Conservation (phyloP, 2,329 filamentous ascomycete genomes). For the Teratosphaeria zuluensis region DNA sequence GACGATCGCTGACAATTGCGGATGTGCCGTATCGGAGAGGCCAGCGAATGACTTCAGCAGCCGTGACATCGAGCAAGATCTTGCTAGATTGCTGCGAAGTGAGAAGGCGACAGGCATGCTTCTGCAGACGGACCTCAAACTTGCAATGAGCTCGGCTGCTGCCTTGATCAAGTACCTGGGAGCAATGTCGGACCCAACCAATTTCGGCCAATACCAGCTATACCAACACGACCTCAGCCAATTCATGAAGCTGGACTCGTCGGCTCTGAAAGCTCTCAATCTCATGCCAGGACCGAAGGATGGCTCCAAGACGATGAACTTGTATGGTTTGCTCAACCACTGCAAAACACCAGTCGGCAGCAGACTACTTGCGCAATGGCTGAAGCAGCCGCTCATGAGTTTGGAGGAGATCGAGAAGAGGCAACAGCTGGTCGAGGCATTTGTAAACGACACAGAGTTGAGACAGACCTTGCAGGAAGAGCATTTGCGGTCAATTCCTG, state of each 20-base stretch:
- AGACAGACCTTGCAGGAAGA: slow-evolving; percentile 95
- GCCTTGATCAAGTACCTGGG: slow-evolving; percentile 91
- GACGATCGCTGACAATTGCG: slow-evolving; percentile 84
- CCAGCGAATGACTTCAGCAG: slow-evolving; percentile 67
- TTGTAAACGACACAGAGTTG: slow-evolving; percentile 84
- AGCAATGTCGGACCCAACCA: slow-evolving; percentile 80
- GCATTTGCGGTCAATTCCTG: slow-evolving; percentile 83
- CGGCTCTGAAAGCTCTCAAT: slow-evolving; percentile 86
- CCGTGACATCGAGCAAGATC: slow-evolving; percentile 91
- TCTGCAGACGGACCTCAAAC: slow-evolving; percentile 83
- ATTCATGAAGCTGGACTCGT: slow-evolving; percentile 96
- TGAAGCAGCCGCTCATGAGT: slow-evolving; percentile 95
- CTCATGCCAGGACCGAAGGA: slow-evolving; percentile 93
- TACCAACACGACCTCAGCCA: slow-evolving; percentile 96
- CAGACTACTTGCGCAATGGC: slow-evolving; percentile 82
- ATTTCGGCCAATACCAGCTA: slow-evolving; percentile 93
- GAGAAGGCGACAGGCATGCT: slow-evolving; percentile 67
- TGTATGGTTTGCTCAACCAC: slow-evolving; percentile 89
- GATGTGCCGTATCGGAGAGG: slow-evolving; percentile 78
- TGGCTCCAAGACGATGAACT: slow-evolving; percentile 93
- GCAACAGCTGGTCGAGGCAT: slow-evolving; percentile 90
- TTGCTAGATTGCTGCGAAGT: slow-evolving; percentile 77
- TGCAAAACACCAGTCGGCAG: slow-evolving; percentile 95
- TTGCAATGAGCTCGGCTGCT: slow-evolving; percentile 91
- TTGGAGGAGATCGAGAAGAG: slow-evolving; percentile 78